Evolutionary conservation across 805 yeast genomes (phyloP).

Genomic region (Blastobotrys robertii): DNA sequence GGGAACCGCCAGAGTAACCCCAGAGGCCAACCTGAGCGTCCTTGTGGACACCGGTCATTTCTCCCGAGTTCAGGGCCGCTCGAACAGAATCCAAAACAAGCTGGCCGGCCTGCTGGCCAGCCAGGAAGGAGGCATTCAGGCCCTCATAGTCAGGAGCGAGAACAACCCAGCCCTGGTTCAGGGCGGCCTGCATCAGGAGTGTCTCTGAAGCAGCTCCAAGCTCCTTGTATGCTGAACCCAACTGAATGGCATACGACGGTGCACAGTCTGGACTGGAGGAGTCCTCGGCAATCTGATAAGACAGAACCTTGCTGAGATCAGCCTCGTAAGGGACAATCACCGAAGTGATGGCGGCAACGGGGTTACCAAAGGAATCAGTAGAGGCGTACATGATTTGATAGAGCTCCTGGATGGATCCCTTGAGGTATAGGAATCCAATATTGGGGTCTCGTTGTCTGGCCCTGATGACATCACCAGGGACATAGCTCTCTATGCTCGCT

Average conservation of each 20-base stretch:
- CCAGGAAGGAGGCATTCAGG: constrained; percentile 20
- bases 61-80: constrained; percentile 14
- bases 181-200: constrained; percentile 9
- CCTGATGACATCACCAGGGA: too few species aligned
- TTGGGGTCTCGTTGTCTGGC: too few species aligned
- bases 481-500: too few species aligned
- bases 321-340: constrained; percentile 12
- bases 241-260: constrained; percentile 17
- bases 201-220: constrained; percentile 6
- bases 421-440: neutral
- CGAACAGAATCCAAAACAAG: constrained; percentile 21
- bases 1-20: constrained; percentile 63
- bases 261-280: constrained; percentile 18
- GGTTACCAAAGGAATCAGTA: constrained; percentile 18
- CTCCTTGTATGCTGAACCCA: constrained; percentile 7
- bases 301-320: constrained; percentile 12
- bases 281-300: constrained; percentile 20
- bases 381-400: constrained; percentile 21
- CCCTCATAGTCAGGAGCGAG: constrained; percentile 25
- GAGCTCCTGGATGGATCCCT: constrained; percentile 7
- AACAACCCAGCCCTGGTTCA: constrained; percentile 16
- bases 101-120: constrained; percentile 22
- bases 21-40: constrained; percentile 60
- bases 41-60: constrained; percentile 27
- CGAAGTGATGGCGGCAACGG: constrained; percentile 23